Evolutionary conservation across 2,329 filamentous ascomycete species (phyloP).

Genomic region (Alternaria angustiovoidea): DNA sequence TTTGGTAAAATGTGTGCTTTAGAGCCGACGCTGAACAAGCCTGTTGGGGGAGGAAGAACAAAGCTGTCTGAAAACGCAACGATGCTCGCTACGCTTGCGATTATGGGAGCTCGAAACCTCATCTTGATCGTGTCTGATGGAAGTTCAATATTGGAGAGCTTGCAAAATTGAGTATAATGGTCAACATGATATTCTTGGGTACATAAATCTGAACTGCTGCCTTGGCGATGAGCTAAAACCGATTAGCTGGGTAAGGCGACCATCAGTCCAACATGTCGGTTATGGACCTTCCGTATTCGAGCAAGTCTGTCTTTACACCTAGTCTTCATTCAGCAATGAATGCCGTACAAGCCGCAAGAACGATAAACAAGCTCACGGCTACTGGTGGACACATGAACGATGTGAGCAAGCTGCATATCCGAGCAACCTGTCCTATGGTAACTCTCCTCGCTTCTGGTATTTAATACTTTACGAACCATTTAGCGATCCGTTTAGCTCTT

Average conservation of each 20-base stretch:
- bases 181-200: neutral
- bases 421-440: neutral
- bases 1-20: neutral
- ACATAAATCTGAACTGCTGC: neutral
- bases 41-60: neutral
- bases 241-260: neutral
- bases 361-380: neutral
- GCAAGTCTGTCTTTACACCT: neutral
- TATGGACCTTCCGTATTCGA: neutral
- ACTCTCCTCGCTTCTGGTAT: neutral
- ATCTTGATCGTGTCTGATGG: neutral
- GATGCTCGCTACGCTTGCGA: neutral
- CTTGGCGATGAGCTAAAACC: neutral
- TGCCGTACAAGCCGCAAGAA: neutral
- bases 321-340: neutral
- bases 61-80: neutral
- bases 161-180: neutral
- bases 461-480: accelerated
- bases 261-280: neutral
- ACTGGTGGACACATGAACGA: neutral
- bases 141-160: neutral
- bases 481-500: neutral
- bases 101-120: neutral
- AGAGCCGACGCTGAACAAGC: neutral
- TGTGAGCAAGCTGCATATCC: neutral